Evolutionary conservation across 345 rosid species (phyloP).

Genomic region (Brassica rapa): DNA sequence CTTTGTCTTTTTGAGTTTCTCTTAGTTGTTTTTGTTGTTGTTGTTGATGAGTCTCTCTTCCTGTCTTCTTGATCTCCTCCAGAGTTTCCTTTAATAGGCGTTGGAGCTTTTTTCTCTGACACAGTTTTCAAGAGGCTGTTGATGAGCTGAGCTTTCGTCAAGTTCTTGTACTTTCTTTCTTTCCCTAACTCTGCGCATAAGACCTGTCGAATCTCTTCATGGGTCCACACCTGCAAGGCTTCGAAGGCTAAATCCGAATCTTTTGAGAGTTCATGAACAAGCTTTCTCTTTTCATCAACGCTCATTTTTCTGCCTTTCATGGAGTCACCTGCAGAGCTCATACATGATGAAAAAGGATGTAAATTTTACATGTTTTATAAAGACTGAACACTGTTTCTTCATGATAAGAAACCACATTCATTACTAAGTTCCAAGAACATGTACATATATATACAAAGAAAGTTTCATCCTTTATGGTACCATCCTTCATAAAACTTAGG

Average conservation of each 20-base stretch:
- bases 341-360: background rate
- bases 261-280: conserved; percentile 53
- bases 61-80: background rate
- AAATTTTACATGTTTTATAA: background rate
- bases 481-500: too few species aligned
- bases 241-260: conserved; percentile 45
- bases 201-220: conserved; percentile 58
- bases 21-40: conserved; percentile 22
- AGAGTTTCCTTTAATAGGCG: background rate
- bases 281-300: conserved; percentile 53
- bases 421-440: too few species aligned
- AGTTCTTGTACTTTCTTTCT: conserved; percentile 54
- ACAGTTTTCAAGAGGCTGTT: conserved; percentile 50
- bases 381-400: too few species aligned
- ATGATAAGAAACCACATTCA: too few species aligned
- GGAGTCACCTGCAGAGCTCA: conserved; percentile 35
- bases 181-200: conserved; percentile 61
- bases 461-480: too few species aligned
- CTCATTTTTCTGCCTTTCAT: conserved; percentile 38
- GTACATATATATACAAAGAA: too few species aligned
- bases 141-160: conserved; percentile 54
- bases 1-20: conserved; percentile 17
- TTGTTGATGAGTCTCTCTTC: background rate
- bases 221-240: conserved; percentile 53
- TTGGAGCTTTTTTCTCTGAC: conserved; percentile 29